These are phyloP conservation scores for Creolimax fragrantissima DNA, from an alignment of 78 protist species.

Conservation along the genomic window DNA sequence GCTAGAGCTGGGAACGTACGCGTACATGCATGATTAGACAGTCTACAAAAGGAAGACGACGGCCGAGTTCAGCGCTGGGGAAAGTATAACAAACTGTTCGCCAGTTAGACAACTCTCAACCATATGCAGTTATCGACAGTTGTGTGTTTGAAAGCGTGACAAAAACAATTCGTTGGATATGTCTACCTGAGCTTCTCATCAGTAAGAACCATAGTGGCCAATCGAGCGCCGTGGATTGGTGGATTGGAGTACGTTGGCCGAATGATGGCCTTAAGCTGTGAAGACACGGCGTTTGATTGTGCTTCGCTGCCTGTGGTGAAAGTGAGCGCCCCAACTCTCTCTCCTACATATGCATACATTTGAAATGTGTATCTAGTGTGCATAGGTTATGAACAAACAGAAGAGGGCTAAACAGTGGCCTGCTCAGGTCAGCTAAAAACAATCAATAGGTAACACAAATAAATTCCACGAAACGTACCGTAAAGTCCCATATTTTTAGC, in stretches of 20 bases:
- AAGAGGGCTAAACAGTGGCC: too few species aligned
- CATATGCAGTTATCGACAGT: too few species aligned
- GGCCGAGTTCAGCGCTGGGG: too few species aligned
- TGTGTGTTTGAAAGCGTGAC: too few species aligned
- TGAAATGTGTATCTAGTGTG: conserved; percentile 57
- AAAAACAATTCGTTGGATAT: too few species aligned
- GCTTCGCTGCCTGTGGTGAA: conserved; percentile 14
- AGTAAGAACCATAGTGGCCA: conserved; percentile 67
- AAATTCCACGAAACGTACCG: conserved; percentile 48
- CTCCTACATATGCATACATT: conserved; percentile 81
- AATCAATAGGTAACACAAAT: too few species aligned
- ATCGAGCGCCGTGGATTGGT: conserved; percentile 92
- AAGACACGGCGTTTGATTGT: conserved; percentile 41
- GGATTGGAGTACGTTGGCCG: conserved; percentile 93
- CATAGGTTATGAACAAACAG: too few species aligned
- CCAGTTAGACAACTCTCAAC: too few species aligned
- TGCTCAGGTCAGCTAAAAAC: too few species aligned
- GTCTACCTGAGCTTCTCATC: conserved; percentile 52
- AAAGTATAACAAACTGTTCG: too few species aligned
- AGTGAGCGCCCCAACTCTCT: conserved; percentile 57
- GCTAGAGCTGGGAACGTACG: neutral
- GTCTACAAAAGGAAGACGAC: neutral
- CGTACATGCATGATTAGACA: neutral
- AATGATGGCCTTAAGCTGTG: conserved; percentile 74
- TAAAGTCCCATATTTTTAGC: conserved; percentile 97